These are phyloP conservation scores for Podosphaera leucotricha DNA, from an alignment of 2,329 filamentous ascomycete species.

Conservation along the genomic window DNA sequence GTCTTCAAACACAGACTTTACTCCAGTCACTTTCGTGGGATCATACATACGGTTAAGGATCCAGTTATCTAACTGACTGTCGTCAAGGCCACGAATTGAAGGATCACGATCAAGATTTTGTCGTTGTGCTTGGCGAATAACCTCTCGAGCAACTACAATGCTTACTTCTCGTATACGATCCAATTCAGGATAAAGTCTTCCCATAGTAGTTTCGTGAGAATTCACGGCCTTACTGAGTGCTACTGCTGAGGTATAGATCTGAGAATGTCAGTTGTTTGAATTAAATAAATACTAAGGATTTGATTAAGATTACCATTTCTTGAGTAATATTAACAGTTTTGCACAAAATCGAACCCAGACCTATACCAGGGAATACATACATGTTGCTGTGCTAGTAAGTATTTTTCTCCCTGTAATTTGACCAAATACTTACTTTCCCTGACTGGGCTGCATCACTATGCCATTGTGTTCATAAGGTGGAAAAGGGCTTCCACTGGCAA, in stretches of 20 bases:
- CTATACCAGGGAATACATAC: constrained; percentile 67
- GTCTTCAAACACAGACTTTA: no score
- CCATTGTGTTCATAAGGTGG: constrained; percentile 40
- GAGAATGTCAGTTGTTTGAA: constrained; percentile 14
- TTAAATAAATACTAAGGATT: not conserved
- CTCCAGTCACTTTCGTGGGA: constrained; percentile 17
- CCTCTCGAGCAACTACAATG: constrained; percentile 49
- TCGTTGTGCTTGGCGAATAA: constrained; percentile 45
- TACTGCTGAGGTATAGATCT: constrained; percentile 60
- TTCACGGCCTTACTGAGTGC: constrained; percentile 45
- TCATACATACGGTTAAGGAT: constrained; percentile 58
- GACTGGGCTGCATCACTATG: constrained; percentile 22
- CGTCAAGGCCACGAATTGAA: constrained; percentile 28
- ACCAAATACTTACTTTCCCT: constrained; percentile 19
- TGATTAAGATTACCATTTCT: constrained; percentile 15
- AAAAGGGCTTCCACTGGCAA: constrained; percentile 70
- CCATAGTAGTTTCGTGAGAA: constrained; percentile 30
- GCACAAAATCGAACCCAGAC: constrained; percentile 51
- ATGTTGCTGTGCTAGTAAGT: constrained; percentile 39
- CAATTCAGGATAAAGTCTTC: constrained; percentile 52
- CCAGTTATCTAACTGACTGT: constrained; percentile 32
- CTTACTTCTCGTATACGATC: constrained; percentile 51
- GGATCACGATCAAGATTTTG: constrained; percentile 42
- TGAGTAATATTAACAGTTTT: constrained; percentile 33
- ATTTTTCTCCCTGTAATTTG: not conserved